phyloP scores from a whole-genome alignment of 1,284 basidiomycete genomes.

The Boletus chippewaensis region DNA sequence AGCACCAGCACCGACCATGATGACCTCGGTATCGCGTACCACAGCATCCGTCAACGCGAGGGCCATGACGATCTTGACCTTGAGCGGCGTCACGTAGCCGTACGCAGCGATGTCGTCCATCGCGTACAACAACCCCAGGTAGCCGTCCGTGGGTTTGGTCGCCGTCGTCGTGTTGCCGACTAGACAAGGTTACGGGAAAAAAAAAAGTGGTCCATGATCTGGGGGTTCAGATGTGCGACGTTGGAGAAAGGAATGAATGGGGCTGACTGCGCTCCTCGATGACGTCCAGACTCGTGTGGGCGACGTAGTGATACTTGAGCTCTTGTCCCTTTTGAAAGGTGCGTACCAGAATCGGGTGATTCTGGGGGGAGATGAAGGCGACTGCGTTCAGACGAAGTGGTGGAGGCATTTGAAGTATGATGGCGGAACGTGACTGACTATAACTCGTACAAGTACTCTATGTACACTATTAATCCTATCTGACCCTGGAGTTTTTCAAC shows the following conservation, averaged over 20 bases:
- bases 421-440: neutral
- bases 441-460: neutral
- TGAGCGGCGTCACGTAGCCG: slow-evolving; percentile 75
- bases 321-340: slow-evolving; percentile 64
- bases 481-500: slow-evolving; percentile 9
- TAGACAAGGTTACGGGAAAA: slow-evolving; percentile 21
- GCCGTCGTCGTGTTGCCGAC: slow-evolving; percentile 40
- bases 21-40: slow-evolving; percentile 68
- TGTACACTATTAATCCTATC: neutral
- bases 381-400: slow-evolving; percentile 67
- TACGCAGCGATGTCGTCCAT: slow-evolving; percentile 81
- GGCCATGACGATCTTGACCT: slow-evolving; percentile 73
- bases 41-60: slow-evolving; percentile 70
- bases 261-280: slow-evolving; percentile 60
- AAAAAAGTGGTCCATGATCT: neutral
- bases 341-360: slow-evolving; percentile 71
- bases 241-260: neutral
- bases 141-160: slow-evolving; percentile 61
- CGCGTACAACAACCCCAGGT: slow-evolving; percentile 69
- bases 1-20: slow-evolving; percentile 54
- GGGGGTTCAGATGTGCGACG: neutral
- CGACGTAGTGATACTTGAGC: slow-evolving; percentile 77
- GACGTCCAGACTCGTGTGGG: slow-evolving; percentile 71
- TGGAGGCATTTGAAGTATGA: slow-evolving; percentile 43
- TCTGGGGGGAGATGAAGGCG: slow-evolving; percentile 74